A percentile compares a stretch with the other conserved stretches of the same genome.
phyloP scores from a whole-genome alignment of 139 green algal species.

The Coelastrella sp. region DNA sequence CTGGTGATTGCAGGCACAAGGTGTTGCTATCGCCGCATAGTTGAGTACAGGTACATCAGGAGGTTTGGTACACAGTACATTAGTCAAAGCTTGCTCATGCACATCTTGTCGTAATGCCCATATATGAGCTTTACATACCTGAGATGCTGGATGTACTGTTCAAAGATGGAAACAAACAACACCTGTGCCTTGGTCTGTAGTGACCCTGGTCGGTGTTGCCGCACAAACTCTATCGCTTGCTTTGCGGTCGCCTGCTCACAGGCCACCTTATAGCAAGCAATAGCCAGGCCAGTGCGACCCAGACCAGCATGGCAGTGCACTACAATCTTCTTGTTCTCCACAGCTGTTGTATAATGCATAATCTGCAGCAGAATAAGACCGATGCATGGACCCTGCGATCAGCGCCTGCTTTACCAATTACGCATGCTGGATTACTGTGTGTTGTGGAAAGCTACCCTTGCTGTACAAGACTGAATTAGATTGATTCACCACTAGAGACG shows the following conservation, averaged over 20 bases:
- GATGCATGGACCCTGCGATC: no score
- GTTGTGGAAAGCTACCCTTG: no score
- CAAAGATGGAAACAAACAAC: slow-evolving; percentile 74
- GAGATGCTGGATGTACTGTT: slow-evolving; percentile 70
- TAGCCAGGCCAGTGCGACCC: slow-evolving; percentile 75
- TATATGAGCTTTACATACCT: slow-evolving; percentile 58
- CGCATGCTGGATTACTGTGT: no score
- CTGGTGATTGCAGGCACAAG: no score
- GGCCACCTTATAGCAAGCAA: slow-evolving; percentile 77
- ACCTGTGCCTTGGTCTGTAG: slow-evolving; percentile 72
- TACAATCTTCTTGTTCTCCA: slow-evolving; percentile 64
- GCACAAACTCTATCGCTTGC: slow-evolving; percentile 54
- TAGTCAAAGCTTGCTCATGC: not conserved
- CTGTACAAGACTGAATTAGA: no score
- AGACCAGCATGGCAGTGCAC: slow-evolving; percentile 83
- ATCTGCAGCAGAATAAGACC: slow-evolving; percentile 55
- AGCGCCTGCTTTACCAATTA: no score
- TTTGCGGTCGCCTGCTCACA: slow-evolving; percentile 8
- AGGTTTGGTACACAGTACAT: no score
- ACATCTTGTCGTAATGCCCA: no score
- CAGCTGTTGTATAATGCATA: slow-evolving; percentile 64
- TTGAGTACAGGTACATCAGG: no score
- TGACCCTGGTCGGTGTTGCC: slow-evolving; percentile 56
- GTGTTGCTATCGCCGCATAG: not conserved
- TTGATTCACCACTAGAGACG: no score